A percentile compares a stretch with the other conserved stretches of the same genome.
Conservation (phyloP, 495 filamentous ascomycete species). For the Viridothelium virens region DNA sequence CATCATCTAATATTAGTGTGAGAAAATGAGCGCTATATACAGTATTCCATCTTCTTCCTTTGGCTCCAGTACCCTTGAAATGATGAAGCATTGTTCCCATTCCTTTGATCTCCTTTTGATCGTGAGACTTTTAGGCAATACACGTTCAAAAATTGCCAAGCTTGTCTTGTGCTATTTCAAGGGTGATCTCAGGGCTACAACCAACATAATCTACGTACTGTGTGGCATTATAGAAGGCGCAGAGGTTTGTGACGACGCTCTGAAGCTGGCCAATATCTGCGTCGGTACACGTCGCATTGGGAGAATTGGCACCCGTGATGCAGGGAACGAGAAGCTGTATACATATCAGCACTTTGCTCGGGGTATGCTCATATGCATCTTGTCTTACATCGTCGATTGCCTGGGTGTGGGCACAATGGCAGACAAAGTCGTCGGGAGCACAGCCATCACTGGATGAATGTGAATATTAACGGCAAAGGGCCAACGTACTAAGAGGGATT, state of each 20-base stretch:
- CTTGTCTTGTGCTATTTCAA: neutral
- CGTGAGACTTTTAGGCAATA: neutral
- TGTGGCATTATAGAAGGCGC: neutral
- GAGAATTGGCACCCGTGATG: constrained; percentile 1
- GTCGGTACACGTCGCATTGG: neutral
- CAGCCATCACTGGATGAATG: neutral
- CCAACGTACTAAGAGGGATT: neutral
- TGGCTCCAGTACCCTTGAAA: no score
- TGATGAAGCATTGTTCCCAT: no score
- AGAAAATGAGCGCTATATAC: no score
- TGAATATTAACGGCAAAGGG: neutral
- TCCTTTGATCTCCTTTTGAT: no score
- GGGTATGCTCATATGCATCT: neutral
- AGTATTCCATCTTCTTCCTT: no score
- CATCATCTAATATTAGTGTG: no score
- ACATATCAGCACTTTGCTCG: neutral
- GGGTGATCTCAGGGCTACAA: neutral
- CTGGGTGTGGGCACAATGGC: constrained; percentile 3
- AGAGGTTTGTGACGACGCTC: neutral
- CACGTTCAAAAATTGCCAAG: constrained; percentile 36
- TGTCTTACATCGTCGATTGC: neutral
- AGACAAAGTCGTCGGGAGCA: constrained; percentile 4
- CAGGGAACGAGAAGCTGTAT: neutral
- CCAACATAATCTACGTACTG: neutral
- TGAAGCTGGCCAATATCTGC: constrained; percentile 4